Conservation (phyloP, 2,329 filamentous ascomycete species). For the Colletotrichum caudatum region DNA sequence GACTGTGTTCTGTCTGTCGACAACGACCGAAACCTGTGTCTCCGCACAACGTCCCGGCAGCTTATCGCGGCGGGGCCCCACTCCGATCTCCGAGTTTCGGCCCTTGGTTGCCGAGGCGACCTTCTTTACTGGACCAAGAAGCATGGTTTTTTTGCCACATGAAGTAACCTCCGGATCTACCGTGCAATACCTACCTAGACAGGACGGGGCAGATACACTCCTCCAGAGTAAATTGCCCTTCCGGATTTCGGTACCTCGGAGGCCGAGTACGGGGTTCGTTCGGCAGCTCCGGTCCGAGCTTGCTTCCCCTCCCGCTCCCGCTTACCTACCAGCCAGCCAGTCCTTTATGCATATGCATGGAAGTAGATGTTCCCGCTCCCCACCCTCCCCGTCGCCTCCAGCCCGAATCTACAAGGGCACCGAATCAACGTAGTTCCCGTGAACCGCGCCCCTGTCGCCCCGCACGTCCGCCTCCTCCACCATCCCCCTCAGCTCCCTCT, state of each 20-base stretch:
- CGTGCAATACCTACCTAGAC: background rate
- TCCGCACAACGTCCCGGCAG: constrained; percentile 2
- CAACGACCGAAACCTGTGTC: background rate
- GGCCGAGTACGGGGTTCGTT: background rate
- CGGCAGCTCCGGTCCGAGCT: constrained; percentile 15
- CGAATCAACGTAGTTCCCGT: constrained; percentile 19
- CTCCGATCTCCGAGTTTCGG: constrained; percentile 40
- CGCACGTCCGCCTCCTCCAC: constrained; percentile 47
- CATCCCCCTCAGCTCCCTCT: constrained; percentile 49
- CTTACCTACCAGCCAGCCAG: background rate
- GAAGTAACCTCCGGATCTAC: background rate
- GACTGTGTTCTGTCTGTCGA: too few species aligned
- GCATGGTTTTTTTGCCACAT: background rate
- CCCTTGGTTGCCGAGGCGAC: constrained; percentile 24
- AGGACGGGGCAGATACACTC: background rate
- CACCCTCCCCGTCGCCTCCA: background rate
- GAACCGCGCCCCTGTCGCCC: constrained; percentile 42
- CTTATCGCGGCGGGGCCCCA: constrained; percentile 34
- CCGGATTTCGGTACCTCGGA: constrained; percentile 15
- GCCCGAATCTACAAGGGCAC: background rate
- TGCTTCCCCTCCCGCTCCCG: background rate
- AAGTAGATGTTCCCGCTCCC: background rate
- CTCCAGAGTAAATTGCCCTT: background rate
- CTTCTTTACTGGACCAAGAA: background rate
- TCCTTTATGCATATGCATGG: background rate